These are phyloP conservation scores for Malassezia equina DNA, from an alignment of 1,284 basidiomycete genomes.

Conservation along the genomic window DNA sequence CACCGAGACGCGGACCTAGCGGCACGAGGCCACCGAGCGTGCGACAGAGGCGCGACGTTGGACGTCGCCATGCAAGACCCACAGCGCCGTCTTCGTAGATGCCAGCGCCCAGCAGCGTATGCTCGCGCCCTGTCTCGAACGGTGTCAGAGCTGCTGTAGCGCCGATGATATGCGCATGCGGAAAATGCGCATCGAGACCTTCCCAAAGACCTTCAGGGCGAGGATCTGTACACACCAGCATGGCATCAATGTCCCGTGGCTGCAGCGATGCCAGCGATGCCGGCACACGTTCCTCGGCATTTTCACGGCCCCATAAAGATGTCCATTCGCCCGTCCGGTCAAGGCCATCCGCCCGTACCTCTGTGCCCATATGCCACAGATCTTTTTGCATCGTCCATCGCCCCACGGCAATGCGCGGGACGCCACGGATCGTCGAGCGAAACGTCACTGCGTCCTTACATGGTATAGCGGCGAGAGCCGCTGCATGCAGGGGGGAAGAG, in stretches of 20 bases:
- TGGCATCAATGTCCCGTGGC: conserved; percentile 48
- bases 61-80: conserved; percentile 56
- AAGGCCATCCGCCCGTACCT: conserved; percentile 24
- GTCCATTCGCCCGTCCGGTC: conserved; percentile 27
- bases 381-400: conserved; percentile 32
- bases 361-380: conserved; percentile 25
- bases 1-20: conserved; percentile 54
- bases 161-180: conserved; percentile 57
- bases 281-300: conserved; percentile 27
- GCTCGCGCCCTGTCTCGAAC: conserved; percentile 69
- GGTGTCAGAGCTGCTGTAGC: conserved; percentile 68
- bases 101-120: conserved; percentile 56
- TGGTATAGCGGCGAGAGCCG: conserved; percentile 26
- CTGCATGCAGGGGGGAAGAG: conserved; percentile 20
- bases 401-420: conserved; percentile 28
- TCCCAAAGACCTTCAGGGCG: conserved; percentile 58
- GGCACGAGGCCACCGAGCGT: conserved; percentile 55
- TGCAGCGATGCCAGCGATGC: conserved; percentile 15
- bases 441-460: conserved; percentile 25
- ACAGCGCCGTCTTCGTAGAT: conserved; percentile 60
- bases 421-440: conserved; percentile 28
- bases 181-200: conserved; percentile 53
- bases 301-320: conserved; percentile 37
- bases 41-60: conserved; percentile 42
- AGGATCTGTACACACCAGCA: conserved; percentile 60